These are phyloP conservation scores for Chlamydomonas eustigma DNA, from an alignment of 139 green algal genomes.

Conservation along the genomic window DNA sequence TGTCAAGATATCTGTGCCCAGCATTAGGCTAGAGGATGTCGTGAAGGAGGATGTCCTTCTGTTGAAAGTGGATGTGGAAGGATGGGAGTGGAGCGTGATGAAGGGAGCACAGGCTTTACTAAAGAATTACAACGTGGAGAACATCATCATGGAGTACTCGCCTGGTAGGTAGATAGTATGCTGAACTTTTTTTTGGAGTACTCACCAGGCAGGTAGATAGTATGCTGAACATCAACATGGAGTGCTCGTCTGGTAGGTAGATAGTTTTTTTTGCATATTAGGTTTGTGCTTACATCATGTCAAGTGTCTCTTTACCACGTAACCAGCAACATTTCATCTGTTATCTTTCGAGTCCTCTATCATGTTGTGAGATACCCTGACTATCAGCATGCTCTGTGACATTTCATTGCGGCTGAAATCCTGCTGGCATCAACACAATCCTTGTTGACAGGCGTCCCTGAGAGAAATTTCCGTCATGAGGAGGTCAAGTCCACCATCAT, in stretches of 20 bases:
- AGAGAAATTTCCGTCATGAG: background rate
- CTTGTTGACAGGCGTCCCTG: background rate
- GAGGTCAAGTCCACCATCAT: background rate
- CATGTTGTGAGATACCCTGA: no score
- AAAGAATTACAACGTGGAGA: constrained; percentile 27
- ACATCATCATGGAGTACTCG: constrained; percentile 69
- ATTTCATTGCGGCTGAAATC: background rate
- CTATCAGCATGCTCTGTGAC: no score
- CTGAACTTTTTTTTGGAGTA: no score
- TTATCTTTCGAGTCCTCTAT: no score
- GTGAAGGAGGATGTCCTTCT: constrained; percentile 30
- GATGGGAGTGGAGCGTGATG: constrained; percentile 50
- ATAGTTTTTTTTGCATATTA: background rate
- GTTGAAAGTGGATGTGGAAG: constrained; percentile 67
- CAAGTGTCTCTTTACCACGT: no score
- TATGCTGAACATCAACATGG: background rate
- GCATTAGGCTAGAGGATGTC: constrained; percentile 24
- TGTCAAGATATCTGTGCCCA: constrained; percentile 1
- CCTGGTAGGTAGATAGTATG: constrained; percentile 25
- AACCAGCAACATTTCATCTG: no score
- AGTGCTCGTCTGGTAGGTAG: background rate
- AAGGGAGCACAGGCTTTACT: constrained; percentile 19
- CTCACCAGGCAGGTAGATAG: background rate
- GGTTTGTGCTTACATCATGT: background rate
- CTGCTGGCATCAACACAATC: background rate